phyloP scores from a whole-genome alignment of 1,284 basidiomycete species.

The Nidula niveotomentosa region DNA sequence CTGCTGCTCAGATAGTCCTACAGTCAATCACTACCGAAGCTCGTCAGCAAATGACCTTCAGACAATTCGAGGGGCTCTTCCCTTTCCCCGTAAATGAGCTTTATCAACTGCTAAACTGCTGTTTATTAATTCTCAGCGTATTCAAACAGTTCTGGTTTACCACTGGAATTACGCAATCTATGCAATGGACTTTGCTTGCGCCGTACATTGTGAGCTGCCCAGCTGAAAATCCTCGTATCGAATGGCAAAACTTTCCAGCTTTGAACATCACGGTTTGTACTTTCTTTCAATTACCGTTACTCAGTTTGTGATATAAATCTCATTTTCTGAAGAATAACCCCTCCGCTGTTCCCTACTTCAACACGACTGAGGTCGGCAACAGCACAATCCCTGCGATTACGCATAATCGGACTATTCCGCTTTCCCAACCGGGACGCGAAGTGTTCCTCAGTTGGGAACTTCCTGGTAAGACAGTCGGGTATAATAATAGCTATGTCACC shows the following conservation, averaged over 20 bases:
- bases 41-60: conserved; percentile 68
- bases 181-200: conserved; percentile 62
- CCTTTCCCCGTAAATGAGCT: conserved; percentile 48
- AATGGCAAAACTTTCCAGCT: conserved; percentile 55
- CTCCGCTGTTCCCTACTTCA: conserved; percentile 46
- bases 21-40: conserved; percentile 67
- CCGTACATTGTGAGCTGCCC: conserved; percentile 63
- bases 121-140: no score
- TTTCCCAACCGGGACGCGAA: conserved; percentile 38
- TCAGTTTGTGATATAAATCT: background rate
- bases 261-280: conserved; percentile 39
- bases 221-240: conserved; percentile 52
- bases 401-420: conserved; percentile 25
- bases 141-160: conserved; percentile 30
- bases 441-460: conserved; percentile 56
- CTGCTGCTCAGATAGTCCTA: conserved; percentile 52
- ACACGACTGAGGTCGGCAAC: conserved; percentile 44
- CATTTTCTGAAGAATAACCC: conserved; percentile 24
- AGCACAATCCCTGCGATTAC: conserved; percentile 30
- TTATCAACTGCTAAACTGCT: no score
- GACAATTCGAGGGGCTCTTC: conserved; percentile 64
- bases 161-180: conserved; percentile 57
- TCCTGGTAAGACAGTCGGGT: conserved; percentile 52
- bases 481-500: conserved; percentile 54
- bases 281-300: conserved; percentile 9